These are phyloP conservation scores for Saccharata proteae DNA, from an alignment of 2,329 filamentous ascomycete genomes.

Conservation along the genomic window DNA sequence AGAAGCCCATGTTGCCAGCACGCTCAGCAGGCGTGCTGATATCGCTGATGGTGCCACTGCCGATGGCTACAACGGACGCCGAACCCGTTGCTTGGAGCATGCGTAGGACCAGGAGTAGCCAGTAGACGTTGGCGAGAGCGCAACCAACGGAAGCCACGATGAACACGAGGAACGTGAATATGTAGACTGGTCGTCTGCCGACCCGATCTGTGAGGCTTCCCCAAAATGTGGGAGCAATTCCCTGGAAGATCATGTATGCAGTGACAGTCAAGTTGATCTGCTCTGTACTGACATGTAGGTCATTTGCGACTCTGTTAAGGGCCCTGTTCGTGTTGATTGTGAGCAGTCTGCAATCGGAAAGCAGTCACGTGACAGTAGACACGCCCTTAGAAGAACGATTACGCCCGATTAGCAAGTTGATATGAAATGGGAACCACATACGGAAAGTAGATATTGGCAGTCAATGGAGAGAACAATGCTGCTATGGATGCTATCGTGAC, in stretches of 20 bases:
- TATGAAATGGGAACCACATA: too few species aligned
- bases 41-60: slow-evolving; percentile 30
- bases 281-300: slow-evolving; percentile 25
- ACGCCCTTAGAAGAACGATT: too few species aligned
- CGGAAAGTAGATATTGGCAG: too few species aligned
- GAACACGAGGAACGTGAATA: slow-evolving; percentile 21
- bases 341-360: too few species aligned
- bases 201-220: slow-evolving; percentile 27
- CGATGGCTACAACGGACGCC: slow-evolving; percentile 32
- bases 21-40: slow-evolving; percentile 29
- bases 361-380: too few species aligned
- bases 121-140: slow-evolving; percentile 27
- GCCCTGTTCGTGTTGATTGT: too few species aligned
- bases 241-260: slow-evolving; percentile 34
- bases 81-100: slow-evolving; percentile 33
- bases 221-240: slow-evolving; percentile 30
- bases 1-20: slow-evolving; percentile 30
- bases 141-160: slow-evolving; percentile 30
- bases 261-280: slow-evolving; percentile 33
- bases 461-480: too few species aligned
- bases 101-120: slow-evolving; percentile 27
- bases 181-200: not conserved
- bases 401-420: too few species aligned
- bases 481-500: too few species aligned
- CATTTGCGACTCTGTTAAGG: slow-evolving; percentile 27